phyloP scores from a whole-genome alignment of 345 rosid species.

The Populus euphratica region DNA sequence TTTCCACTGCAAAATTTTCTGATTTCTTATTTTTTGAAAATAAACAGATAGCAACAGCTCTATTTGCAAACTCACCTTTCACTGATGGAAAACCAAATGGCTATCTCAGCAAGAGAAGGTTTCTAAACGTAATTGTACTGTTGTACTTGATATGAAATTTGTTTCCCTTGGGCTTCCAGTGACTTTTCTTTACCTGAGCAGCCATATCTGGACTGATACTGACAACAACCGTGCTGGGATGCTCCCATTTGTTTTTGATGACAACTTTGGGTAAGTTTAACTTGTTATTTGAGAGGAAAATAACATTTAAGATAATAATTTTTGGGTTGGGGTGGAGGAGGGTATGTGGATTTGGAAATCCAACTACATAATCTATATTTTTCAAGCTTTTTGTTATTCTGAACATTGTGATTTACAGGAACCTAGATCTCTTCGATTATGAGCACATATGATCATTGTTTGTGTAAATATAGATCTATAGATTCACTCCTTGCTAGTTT shows the following conservation, averaged over 20 bases:
- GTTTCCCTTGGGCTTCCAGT: constrained; percentile 12
- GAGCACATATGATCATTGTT: neutral
- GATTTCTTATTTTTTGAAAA: constrained; percentile 33
- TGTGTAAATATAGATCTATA: neutral
- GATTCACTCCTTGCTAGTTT: neutral
- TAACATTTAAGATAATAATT: neutral
- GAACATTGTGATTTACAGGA: neutral
- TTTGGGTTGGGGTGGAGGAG: neutral
- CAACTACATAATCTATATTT: neutral
- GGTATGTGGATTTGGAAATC: neutral
- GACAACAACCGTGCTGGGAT: constrained; percentile 88
- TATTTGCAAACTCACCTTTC: constrained; percentile 98
- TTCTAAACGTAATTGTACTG: constrained; percentile 4
- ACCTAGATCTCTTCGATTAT: neutral
- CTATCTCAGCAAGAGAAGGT: constrained; percentile 99
- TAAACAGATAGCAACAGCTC: constrained; percentile 93
- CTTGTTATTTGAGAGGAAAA: neutral
- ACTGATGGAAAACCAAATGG: constrained; percentile 98
- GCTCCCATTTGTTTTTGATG: constrained; percentile 96
- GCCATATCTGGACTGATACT: constrained; percentile 95
- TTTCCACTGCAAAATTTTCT: neutral
- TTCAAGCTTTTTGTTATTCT: neutral
- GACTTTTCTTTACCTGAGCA: constrained; percentile 38
- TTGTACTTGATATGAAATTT: neutral
- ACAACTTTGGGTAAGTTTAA: constrained; percentile 77